Base-by-base conservation (phyloP, 148 eudicot genomes). In the Vaccinium macrocarpon region DNA sequence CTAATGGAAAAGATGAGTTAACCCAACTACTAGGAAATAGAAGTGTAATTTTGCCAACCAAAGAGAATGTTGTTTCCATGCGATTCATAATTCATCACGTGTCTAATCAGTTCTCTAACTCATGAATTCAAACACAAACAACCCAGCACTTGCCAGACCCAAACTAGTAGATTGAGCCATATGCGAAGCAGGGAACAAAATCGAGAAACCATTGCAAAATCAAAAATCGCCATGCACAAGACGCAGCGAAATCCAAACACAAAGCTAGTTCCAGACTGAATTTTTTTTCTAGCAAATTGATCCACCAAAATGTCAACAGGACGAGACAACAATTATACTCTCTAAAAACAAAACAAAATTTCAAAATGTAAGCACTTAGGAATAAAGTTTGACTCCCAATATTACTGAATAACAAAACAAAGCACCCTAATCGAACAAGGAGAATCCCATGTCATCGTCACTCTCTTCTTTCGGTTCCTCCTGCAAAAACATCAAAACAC, bases 401-500 rank as follows among this genome's bases (percentile, higher is more conserved):
- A 16, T 68, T 68, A 38, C 18, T 13, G 18, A 68, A 68, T 38
- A 13, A 13, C 38, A 18, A 68, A 72, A 50, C 8, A 7, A 35
- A 55, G 80, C 57, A 0, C 16, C 23, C 84, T 85, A 86, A 82
- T 86, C 87, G 46, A 86, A 86, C 85, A 86, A 86, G 49, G 81
- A 75, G 61, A 86, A 82, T 52, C 87, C 87, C 87, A 86, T 66
- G 53, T 86, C 87, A 0, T 86, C 87, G 5, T 86, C 87, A 55
- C 85, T 86, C 49, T 86, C 87, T 52, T 86, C 87, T 82, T 86
- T 86, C 0, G 87, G 57, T 15, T 86, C 87, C 56, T 86, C 85
- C 87, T 86, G 87, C 19, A 14, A 9, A 51, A 53, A 38, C 2
- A 48, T 49, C 27, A 16, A 23, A 19, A 42, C 0, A 19, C 1